Evolutionary conservation across 257 asterid genomes (phyloP), one percentile per base, ranked within the genome.

Genomic region (Solanum sitiens): DNA sequence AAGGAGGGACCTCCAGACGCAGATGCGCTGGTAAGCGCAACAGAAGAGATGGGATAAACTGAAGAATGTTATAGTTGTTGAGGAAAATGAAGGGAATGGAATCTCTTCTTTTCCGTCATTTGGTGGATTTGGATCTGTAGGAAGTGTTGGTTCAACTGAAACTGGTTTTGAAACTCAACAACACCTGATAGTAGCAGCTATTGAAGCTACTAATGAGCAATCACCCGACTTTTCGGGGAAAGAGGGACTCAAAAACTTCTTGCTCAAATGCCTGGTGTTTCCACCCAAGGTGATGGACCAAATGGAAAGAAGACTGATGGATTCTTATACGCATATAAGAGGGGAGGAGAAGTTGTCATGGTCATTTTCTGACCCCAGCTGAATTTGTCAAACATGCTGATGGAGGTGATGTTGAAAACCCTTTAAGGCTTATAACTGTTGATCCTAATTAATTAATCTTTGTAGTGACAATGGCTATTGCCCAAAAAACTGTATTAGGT

Each of bases 261-360:
- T 91, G 94, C 76, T 87, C 1, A 93, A 13, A 94, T 96, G 98
- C 98, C 98, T 2, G 89, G 86, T 10, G 98, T 95, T n/a, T 87
- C 93, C n/a, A 93, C 98, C 7, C 92, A 83, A 50, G 94, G 89
- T 40, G 88, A 65, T 0, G 98, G 94, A 32, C 89, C 93, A 11
- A 87, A 93, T 15, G 93, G 95, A 9, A 89, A 44, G 77, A 94
- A 83, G 85, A 82, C 93, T 9, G 92, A 94, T 5, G 99, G 99
- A 12, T 92, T 94, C 86, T 87, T 96, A 83, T 96, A 94, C 85
- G 88, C 90, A 80, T 94, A 91, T 86, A 88, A 50, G 85, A 94
- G 88, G 35, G 37, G 37, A 33, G 6, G 37, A 33, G 37, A 33
- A 33, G 37, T 33, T 33, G 6, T 33, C 6, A 33, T 33, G 37